phyloP scores from a whole-genome alignment of 768 basidiomycete genomes.

The Rhodocollybia butyracea region DNA sequence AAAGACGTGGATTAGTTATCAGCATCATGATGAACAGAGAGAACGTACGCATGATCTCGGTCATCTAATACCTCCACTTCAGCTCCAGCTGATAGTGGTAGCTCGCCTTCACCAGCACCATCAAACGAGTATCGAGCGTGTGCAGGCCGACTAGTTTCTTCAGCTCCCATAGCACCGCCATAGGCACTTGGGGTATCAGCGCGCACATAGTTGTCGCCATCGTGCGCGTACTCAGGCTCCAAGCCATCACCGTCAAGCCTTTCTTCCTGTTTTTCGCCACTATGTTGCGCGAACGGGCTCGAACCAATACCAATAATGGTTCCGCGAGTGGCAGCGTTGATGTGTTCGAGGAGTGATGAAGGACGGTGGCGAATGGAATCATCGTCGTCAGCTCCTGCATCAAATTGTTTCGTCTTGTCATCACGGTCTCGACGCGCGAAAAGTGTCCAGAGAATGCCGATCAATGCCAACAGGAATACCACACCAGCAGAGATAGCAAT shows the following conservation, averaged over 20 bases:
- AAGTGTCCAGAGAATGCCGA: slow-evolving; percentile 89
- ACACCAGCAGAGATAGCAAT: slow-evolving; percentile 96
- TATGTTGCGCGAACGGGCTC: slow-evolving; percentile 34
- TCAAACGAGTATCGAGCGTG: slow-evolving; percentile 85
- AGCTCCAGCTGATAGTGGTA: slow-evolving; percentile 62
- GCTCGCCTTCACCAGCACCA: slow-evolving; percentile 74
- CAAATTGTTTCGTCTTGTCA: slow-evolving; percentile 64
- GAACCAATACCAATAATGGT: slow-evolving; percentile 76
- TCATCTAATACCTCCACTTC: slow-evolving; percentile 80
- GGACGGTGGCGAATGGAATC: slow-evolving; percentile 77
- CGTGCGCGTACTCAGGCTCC: slow-evolving; percentile 65
- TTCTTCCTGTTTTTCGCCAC: slow-evolving; percentile 56
- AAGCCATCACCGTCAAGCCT: slow-evolving; percentile 29
- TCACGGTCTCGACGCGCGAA: slow-evolving; percentile 79
- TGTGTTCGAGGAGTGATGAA: slow-evolving; percentile 85
- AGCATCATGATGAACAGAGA: neutral
- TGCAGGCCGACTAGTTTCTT: slow-evolving; percentile 70
- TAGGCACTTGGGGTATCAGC: slow-evolving; percentile 82
- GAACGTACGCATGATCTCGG: slow-evolving; percentile 70
- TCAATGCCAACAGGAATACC: slow-evolving; percentile 80
- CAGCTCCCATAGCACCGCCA: slow-evolving; percentile 56
- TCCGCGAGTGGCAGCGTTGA: slow-evolving; percentile 84
- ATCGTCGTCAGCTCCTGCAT: slow-evolving; percentile 71
- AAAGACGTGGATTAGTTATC: slow-evolving; percentile 4
- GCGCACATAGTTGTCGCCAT: slow-evolving; percentile 73